A percentile compares a stretch with the other conserved stretches of the same genome.
Evolutionary conservation across 129 eudicot genomes (phyloP).

Genomic region (Tagetes erecta): DNA sequence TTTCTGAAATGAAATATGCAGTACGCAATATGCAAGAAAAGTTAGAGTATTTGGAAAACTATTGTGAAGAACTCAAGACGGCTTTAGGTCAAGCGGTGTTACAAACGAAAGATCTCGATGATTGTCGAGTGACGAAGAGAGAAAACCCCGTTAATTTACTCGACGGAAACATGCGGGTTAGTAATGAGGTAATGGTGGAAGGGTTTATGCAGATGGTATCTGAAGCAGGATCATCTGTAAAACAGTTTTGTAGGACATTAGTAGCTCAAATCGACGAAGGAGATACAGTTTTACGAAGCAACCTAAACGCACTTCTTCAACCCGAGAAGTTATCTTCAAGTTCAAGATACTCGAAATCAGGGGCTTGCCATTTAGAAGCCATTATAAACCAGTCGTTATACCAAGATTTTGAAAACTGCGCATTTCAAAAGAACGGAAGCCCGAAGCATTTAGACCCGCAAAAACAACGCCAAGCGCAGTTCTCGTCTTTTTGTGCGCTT

Average conservation of each 20-base stretch:
- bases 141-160: conserved; percentile 41
- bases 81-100: conserved; percentile 61
- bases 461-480: conserved; percentile 60
- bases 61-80: conserved; percentile 82
- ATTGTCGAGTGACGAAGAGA: conserved; percentile 16
- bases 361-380: conserved; percentile 75
- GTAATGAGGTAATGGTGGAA: conserved; percentile 83
- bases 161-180: conserved; percentile 63
- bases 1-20: conserved; percentile 73
- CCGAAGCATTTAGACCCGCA: conserved; percentile 72
- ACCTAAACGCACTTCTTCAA: conserved; percentile 59
- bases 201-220: conserved; percentile 89
- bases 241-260: conserved; percentile 77
- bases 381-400: conserved; percentile 74
- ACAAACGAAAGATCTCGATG: conserved; percentile 40
- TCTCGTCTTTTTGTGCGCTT: conserved; percentile 67
- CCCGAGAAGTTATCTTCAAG: conserved; percentile 65
- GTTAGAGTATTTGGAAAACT: conserved; percentile 65
- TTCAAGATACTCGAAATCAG: conserved; percentile 64
- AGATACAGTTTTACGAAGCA: conserved; percentile 49
- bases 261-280: conserved; percentile 60
- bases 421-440: conserved; percentile 68
- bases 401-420: conserved; percentile 88
- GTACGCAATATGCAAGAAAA: conserved; percentile 62
- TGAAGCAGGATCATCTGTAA: conserved; percentile 84